Conservation (phyloP, 306 rosid genomes). For the Cicer cuneatum region DNA sequence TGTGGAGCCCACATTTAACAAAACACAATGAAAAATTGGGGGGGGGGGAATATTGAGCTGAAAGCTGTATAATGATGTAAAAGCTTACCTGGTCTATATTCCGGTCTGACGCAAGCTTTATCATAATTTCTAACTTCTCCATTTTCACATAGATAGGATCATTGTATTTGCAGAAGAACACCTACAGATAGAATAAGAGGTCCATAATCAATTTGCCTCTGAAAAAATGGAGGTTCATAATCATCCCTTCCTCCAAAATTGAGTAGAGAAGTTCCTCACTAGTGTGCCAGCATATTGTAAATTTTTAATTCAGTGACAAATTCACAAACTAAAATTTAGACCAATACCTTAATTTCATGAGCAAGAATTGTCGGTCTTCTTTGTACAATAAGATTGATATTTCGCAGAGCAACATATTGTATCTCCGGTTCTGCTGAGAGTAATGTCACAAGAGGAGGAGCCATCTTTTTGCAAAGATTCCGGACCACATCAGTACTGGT, state of each 20-base stretch:
- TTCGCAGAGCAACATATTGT: slow-evolving; percentile 96
- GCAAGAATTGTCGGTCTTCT: slow-evolving; percentile 98
- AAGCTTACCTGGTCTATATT: slow-evolving; percentile 88
- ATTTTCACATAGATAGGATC: slow-evolving; percentile 98
- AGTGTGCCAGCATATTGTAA: slow-evolving; percentile 25
- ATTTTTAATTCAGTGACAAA: slow-evolving; percentile 29
- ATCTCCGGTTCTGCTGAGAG: slow-evolving; percentile 99
- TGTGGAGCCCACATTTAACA: neutral
- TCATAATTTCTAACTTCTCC: slow-evolving; percentile 99
- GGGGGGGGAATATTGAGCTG: slow-evolving; percentile 1
- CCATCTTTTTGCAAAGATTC: slow-evolving; percentile 99
- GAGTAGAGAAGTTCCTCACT: slow-evolving; percentile 15
- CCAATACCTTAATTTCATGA: slow-evolving; percentile 96
- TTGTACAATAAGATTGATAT: slow-evolving; percentile 98
- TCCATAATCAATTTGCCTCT: slow-evolving; percentile 32
- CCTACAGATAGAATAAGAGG: slow-evolving; percentile 59
- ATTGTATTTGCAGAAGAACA: slow-evolving; percentile 98
- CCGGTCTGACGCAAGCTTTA: slow-evolving; percentile 96
- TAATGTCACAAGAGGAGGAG: slow-evolving; percentile 98
- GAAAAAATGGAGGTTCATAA: slow-evolving; percentile 33
- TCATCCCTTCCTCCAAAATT: slow-evolving; percentile 19
- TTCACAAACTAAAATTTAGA: slow-evolving; percentile 35
- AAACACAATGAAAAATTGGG: slow-evolving; percentile 1
- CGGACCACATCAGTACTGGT: slow-evolving; percentile 95
- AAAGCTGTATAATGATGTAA: slow-evolving; percentile 19